Base-by-base conservation (phyloP, 495 filamentous ascomycete genomes). In the Lasiosphaeriaceae sp. region DNA sequence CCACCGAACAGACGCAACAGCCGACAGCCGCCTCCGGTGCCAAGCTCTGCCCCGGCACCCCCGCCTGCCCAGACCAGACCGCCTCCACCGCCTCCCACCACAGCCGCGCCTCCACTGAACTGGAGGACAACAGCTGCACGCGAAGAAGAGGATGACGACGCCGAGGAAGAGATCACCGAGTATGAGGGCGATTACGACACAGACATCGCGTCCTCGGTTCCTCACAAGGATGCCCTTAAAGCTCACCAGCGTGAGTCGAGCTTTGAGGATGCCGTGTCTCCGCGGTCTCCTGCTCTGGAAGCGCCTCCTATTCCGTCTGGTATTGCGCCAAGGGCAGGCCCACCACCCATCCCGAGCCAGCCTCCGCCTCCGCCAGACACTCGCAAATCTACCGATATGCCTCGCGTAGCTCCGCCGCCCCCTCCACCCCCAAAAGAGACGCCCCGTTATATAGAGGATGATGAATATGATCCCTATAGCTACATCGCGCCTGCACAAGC, bases 141-240 rank as follows among this genome's bases (percentile, higher is more conserved):
- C 6, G 69, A 73, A 53, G 70, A 71, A 22, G 73, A 78, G 39
- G 81, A 84, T 26, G 87, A 90, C 41, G 88, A 81, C 17, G 90
- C 84, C 57, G 89, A 92, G 44, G 82, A 79, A 62, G 92, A 94
- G 66, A 77, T 90, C 35, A 96, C 90, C 2, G 94, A 97, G 70
- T 97, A 97, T 67, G 94, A 98, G 69, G 94, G 92, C 19, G 94
- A 97, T 66, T 97, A 98, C 68, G 94, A 97, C 62, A 98, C 94
- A 39, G 94, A 97, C 69, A 97, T 98, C 61, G 92, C 89, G 1
- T 88, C 95, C 45, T 86, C 90, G 26, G 91, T 84, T 11, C 87
- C 88, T 41, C 88, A 94, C 67, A 94, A 95, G 71, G 94, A 96
- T 74, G 93, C 94, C 3, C 69, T 97, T 54, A 95, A 90, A 64